Conservation (phyloP, 345 rosid species). For the Gynandropsis gynandra region DNA sequence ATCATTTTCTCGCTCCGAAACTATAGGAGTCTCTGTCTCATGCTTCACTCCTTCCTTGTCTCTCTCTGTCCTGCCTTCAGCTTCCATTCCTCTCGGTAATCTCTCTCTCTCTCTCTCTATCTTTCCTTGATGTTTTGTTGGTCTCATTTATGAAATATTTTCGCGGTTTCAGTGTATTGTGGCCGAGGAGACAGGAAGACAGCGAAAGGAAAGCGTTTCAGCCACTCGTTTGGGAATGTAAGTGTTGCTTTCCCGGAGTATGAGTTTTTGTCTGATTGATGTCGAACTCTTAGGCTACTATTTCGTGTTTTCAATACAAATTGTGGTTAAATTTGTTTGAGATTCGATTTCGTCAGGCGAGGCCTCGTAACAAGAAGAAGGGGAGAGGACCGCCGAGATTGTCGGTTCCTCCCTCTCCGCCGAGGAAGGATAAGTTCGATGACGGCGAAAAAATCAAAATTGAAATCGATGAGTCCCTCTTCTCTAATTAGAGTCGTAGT, state of each 20-base stretch:
- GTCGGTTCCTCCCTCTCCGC: constrained; percentile 54
- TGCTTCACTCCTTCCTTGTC: constrained; percentile 26
- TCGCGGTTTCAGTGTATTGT: constrained; percentile 43
- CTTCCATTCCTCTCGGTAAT: constrained; percentile 35
- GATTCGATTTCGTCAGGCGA: constrained; percentile 43
- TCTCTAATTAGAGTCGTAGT: constrained; percentile 33
- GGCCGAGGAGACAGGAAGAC: constrained; percentile 90
- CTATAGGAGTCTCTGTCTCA: constrained; percentile 33
- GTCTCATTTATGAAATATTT: constrained; percentile 1
- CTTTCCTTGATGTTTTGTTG: neutral
- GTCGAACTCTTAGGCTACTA: neutral
- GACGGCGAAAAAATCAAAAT: constrained; percentile 52
- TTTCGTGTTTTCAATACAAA: neutral
- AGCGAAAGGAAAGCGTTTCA: constrained; percentile 81
- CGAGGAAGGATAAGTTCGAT: constrained; percentile 55
- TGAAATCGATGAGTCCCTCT: constrained; percentile 66
- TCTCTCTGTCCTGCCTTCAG: constrained; percentile 27
- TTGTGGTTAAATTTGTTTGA: neutral
- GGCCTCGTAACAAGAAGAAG: constrained; percentile 84
- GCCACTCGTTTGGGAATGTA: constrained; percentile 89
- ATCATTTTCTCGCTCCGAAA: constrained; percentile 47
- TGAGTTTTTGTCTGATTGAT: neutral
- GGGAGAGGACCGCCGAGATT: constrained; percentile 83
- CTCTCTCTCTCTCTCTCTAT: constrained; percentile 6
- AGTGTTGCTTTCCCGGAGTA: constrained; percentile 16